Percentiles rank a stretch among this genome's conserved stretches.
Evolutionary conservation across 2,329 filamentous ascomycete genomes (phyloP).

Genomic region (Clarireedia paspali): DNA sequence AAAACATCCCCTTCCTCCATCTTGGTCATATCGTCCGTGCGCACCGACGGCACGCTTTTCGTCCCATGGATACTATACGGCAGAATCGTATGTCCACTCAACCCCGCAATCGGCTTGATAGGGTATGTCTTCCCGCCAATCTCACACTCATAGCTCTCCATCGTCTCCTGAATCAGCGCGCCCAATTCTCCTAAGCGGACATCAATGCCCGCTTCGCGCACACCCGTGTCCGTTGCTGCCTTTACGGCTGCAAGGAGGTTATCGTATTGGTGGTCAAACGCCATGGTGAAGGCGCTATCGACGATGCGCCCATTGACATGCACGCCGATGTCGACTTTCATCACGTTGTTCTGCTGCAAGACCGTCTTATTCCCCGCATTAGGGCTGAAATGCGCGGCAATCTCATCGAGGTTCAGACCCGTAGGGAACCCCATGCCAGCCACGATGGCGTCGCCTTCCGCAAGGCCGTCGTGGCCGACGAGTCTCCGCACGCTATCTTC

Average conservation of each 20-base stretch:
- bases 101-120: slow-evolving; percentile 46
- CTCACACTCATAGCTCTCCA: slow-evolving; percentile 55
- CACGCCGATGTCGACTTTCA: slow-evolving; percentile 68
- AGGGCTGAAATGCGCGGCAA: slow-evolving; percentile 79
- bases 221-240: slow-evolving; percentile 65
- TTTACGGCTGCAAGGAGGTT: slow-evolving; percentile 59
- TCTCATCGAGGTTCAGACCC: slow-evolving; percentile 76
- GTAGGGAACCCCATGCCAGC: slow-evolving; percentile 84
- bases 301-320: slow-evolving; percentile 65
- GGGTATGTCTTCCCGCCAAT: slow-evolving; percentile 44
- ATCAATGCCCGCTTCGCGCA: slow-evolving; percentile 87
- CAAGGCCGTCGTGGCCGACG: slow-evolving; percentile 67
- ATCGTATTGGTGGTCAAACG: slow-evolving; percentile 62
- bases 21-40: slow-evolving; percentile 79
- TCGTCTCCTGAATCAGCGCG: slow-evolving; percentile 50
- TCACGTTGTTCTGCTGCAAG: slow-evolving; percentile 58
- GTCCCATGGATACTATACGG: slow-evolving; percentile 86
- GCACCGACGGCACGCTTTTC: slow-evolving; percentile 91
- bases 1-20: slow-evolving; percentile 98
- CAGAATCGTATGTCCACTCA: slow-evolving; percentile 73
- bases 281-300: slow-evolving; percentile 63
- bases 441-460: slow-evolving; percentile 69
- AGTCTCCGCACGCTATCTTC: slow-evolving; percentile 73
- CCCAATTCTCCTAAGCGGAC: slow-evolving; percentile 67
- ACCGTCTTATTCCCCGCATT: slow-evolving; percentile 79